phyloP scores from a whole-genome alignment of 208 protist genomes.

The Leptomonas seymouri region DNA sequence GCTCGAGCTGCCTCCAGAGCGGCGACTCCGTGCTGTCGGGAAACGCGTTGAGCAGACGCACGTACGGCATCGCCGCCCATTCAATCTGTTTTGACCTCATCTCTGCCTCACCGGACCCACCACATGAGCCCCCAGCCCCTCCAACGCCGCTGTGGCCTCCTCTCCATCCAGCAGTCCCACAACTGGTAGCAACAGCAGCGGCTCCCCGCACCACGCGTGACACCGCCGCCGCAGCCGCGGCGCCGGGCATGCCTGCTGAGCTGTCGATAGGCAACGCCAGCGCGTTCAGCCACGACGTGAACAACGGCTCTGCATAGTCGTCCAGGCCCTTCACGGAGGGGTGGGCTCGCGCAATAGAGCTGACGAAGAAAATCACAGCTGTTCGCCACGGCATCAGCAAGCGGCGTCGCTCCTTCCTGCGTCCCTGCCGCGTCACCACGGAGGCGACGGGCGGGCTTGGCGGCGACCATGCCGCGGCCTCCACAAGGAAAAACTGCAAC shows the following conservation, averaged over 20 bases:
- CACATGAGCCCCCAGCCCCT: not conserved
- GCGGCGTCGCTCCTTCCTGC: not conserved
- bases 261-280: constrained; percentile 47
- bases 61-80: constrained; percentile 14
- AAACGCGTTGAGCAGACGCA: constrained; percentile 28
- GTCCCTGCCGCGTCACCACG: not conserved
- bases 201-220: constrained; percentile 11
- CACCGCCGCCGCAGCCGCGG: constrained; percentile 17
- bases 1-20: constrained; percentile 82
- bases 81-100: not conserved
- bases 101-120: not conserved
- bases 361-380: constrained; percentile 38
- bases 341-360: constrained; percentile 39
- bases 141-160: not conserved
- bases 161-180: not conserved
- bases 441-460: not conserved
- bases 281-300: constrained; percentile 49
- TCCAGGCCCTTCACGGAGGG: constrained; percentile 53
- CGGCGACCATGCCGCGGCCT: constrained; percentile 44
- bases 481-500: constrained; percentile 55
- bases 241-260: constrained; percentile 11
- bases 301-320: constrained; percentile 73
- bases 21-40: constrained; percentile 35
- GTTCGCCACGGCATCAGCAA: constrained; percentile 36
- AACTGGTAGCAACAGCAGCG: not conserved